Base-by-base conservation (phyloP, 768 basidiomycete species). In the Tricholoma flavovirens region DNA sequence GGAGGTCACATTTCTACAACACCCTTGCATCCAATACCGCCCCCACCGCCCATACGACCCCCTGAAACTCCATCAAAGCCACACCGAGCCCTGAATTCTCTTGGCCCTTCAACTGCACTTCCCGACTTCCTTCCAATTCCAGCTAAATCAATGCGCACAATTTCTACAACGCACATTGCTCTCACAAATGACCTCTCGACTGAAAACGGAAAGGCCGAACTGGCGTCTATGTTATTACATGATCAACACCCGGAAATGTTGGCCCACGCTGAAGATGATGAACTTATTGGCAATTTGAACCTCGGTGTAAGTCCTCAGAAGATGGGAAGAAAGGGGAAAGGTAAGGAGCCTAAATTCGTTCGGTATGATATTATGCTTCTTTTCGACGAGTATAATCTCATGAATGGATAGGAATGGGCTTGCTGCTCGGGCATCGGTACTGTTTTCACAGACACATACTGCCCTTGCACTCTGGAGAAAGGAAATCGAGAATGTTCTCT, bases 281-380 rank as follows among this genome's bases (percentile, higher is more conserved):
- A 75, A 46, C n/a, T n/a, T n/a, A 65, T 63, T 2, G 74, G 73
- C 1, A 70, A 71, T 10, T 75, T 82, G n/a, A 84, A 83, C 1
- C 61, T 87, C 36, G 75, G 75, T 57, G 62, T 83, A 53, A 87
- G 83, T 66, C 85, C 85, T 0, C 75, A 81, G 60, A 86, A 85
- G 67, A 55, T 54, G 32, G 22, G 50, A 1, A 60, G 55, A 0
- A 73, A 71, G 49, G 72, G 71, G 14, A 77, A 75, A 63, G 73
- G 69, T 24, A 65, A 60, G 46, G 59, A 61, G 24, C 66, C 69
- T 29, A 82, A 76, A 59, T 78, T 78, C 42, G 50, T 77, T 40
- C 74, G 80, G 84, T 84, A 57, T 42, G 76, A 71, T 24, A 56
- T 17, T 49, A 21, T 33, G 29, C 45, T 43, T 8, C 8, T 46